These are phyloP conservation scores for Mimosa pudica DNA, from an alignment of 306 rosid genomes.

Conservation along the genomic window DNA sequence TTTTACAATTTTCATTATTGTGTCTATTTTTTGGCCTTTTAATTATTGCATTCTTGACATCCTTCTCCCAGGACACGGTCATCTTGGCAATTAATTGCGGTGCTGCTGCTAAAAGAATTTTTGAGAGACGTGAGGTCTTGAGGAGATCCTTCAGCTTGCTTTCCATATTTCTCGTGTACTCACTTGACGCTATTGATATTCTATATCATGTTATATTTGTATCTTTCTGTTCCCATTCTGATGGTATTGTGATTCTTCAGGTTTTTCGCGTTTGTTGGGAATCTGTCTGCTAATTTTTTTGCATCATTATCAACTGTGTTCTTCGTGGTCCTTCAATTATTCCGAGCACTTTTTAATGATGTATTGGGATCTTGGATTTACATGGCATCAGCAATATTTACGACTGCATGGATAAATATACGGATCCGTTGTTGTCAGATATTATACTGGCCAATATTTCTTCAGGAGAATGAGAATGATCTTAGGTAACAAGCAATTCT, in stretches of 20 bases:
- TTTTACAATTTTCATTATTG: constrained; percentile 36
- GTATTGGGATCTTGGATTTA: constrained; percentile 61
- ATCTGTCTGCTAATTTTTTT: constrained; percentile 55
- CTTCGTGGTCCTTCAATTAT: constrained; percentile 66
- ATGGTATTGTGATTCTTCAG: constrained; percentile 57
- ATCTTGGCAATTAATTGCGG: constrained; percentile 79
- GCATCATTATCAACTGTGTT: constrained; percentile 73
- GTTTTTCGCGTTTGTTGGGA: constrained; percentile 56
- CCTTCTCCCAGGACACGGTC: constrained; percentile 62
- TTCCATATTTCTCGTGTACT: constrained; percentile 46
- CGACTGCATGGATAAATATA: constrained; percentile 61
- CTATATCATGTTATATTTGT: neutral
- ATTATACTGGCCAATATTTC: constrained; percentile 89
- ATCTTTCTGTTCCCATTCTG: constrained; percentile 36
- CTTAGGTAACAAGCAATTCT: constrained; percentile 58
- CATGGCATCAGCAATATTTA: constrained; percentile 51
- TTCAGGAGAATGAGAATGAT: constrained; percentile 69
- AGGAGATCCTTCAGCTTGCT: constrained; percentile 50
- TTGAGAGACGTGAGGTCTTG: constrained; percentile 46
- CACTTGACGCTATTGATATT: constrained; percentile 27
- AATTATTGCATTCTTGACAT: constrained; percentile 35
- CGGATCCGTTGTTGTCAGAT: constrained; percentile 77
- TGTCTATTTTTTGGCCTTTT: constrained; percentile 23
- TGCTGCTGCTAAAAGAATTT: constrained; percentile 54
- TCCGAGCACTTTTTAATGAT: constrained; percentile 45